Conservation (phyloP, 495 filamentous ascomycete species). For the Daldinia caldariorum region DNA sequence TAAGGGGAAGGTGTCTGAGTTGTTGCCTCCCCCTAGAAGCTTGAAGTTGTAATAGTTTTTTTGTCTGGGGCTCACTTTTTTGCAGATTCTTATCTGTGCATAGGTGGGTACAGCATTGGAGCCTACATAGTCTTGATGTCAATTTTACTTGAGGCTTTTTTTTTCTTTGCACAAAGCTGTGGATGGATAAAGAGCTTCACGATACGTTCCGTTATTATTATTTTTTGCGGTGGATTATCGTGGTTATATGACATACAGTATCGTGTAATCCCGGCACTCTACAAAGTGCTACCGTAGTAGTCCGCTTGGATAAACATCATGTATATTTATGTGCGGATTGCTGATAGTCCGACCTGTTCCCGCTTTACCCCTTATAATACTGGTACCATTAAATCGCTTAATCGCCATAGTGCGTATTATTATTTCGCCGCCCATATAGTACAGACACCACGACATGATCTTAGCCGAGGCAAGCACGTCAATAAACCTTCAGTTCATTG, state of each 20-base stretch:
- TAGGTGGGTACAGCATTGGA: constrained; percentile 12
- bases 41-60: background rate
- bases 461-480: background rate
- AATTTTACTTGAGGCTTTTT: constrained; percentile 14
- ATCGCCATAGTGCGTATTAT: background rate
- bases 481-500: constrained; percentile 2
- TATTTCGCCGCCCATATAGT: constrained; percentile 11
- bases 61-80: background rate
- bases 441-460: constrained; percentile 1
- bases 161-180: constrained; percentile 29
- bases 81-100: constrained; percentile 22
- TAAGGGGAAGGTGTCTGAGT: background rate
- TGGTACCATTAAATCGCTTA: constrained; percentile 27
- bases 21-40: background rate
- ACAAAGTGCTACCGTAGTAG: constrained; percentile 36
- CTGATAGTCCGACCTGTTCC: background rate
- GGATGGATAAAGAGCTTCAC: constrained; percentile 35
- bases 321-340: constrained; percentile 7
- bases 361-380: constrained; percentile 1
- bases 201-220: constrained; percentile 13
- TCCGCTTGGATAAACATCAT: constrained; percentile 40
- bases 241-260: constrained; percentile 21
- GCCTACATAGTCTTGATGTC: constrained; percentile 21
- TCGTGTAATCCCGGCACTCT: constrained; percentile 3
- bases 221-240: constrained; percentile 11